phyloP scores from a whole-genome alignment of 495 filamentous ascomycete species.

The Tuber aestivum region DNA sequence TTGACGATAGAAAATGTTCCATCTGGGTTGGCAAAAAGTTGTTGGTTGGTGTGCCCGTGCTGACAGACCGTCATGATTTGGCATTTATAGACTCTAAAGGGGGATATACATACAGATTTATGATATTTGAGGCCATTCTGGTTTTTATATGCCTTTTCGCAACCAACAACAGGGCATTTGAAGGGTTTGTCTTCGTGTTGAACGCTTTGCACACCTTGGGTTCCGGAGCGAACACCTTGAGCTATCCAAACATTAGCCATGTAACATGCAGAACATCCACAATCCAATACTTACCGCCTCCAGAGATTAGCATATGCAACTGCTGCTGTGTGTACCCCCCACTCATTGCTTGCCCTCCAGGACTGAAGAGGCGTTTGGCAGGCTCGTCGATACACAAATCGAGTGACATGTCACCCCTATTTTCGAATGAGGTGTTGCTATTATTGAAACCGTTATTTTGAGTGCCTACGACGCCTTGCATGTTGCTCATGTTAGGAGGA shows the following conservation, averaged over 20 bases:
- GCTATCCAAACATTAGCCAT: background rate
- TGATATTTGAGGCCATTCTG: slow-evolving; percentile 94
- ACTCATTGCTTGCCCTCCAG: slow-evolving; percentile 66
- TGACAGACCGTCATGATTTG: slow-evolving; percentile 40
- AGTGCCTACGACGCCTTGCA: slow-evolving; percentile 44
- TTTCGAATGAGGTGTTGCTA: slow-evolving; percentile 17
- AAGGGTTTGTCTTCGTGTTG: slow-evolving; percentile 83
- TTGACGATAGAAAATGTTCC: slow-evolving; percentile 98
- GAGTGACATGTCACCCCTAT: slow-evolving; percentile 49
- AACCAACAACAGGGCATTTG: slow-evolving; percentile 94
- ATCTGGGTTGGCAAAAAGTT: slow-evolving; percentile 88
- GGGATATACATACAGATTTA: slow-evolving; percentile 54
- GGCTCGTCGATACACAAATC: slow-evolving; percentile 90
- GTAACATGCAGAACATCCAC: background rate
- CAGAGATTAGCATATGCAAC: slow-evolving; percentile 36
- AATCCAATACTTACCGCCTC: slow-evolving; percentile 17
- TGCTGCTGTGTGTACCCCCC: slow-evolving; percentile 40
- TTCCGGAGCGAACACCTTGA: background rate
- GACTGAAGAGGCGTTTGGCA: slow-evolving; percentile 84
- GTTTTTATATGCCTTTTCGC: slow-evolving; percentile 99
- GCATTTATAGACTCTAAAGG: slow-evolving; percentile 29
- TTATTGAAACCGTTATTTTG: slow-evolving; percentile 42
- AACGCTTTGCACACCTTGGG: slow-evolving; percentile 15
- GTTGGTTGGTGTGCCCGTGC: slow-evolving; percentile 95
- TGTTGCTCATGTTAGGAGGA: slow-evolving; percentile 42